phyloP scores from a whole-genome alignment of 2,329 filamentous ascomycete species.

The Aspergillus fumigatiaffinis region DNA sequence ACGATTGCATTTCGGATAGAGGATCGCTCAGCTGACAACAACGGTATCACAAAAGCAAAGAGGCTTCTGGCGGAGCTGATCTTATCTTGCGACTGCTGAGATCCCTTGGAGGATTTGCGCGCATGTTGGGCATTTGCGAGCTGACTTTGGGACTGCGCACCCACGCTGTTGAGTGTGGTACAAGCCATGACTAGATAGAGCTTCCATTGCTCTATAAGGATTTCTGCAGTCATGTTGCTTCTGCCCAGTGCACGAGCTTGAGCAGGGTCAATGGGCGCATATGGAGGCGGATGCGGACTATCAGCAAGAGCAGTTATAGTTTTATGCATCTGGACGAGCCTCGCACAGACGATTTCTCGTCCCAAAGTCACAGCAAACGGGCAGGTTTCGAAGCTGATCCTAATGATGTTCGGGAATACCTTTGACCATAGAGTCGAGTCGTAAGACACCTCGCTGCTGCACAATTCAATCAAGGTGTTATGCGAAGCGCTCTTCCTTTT shows the following conservation, averaged over 20 bases:
- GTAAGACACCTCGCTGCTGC: conserved; percentile 91
- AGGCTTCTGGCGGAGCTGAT: conserved; percentile 83
- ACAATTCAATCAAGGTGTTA: conserved; percentile 86
- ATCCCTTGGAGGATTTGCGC: conserved; percentile 70
- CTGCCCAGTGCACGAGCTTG: conserved; percentile 39
- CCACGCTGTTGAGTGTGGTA: conserved; percentile 84
- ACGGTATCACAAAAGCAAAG: conserved; percentile 86
- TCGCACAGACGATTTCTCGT: conserved; percentile 86
- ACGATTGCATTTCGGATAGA: conserved; percentile 89
- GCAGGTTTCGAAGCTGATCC: conserved; percentile 85
- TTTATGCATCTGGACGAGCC: conserved; percentile 89
- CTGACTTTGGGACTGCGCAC: conserved; percentile 57
- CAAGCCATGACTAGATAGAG: conserved; percentile 96
- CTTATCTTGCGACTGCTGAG: conserved; percentile 65
- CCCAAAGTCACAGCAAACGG: conserved; percentile 87
- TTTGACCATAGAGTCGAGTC: conserved; percentile 97
- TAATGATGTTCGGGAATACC: conserved; percentile 90
- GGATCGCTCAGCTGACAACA: conserved; percentile 73
- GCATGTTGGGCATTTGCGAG: conserved; percentile 67
- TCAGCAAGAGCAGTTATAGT: conserved; percentile 77
- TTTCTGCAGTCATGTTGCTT: conserved; percentile 70
- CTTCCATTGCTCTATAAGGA: conserved; percentile 96
- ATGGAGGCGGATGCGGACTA: conserved; percentile 53
- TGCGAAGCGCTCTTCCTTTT: conserved; percentile 79
- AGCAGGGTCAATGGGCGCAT: conserved; percentile 31